These are phyloP conservation scores for Eucalyptus rudis DNA, from an alignment of 345 rosid genomes.

Conservation along the genomic window DNA sequence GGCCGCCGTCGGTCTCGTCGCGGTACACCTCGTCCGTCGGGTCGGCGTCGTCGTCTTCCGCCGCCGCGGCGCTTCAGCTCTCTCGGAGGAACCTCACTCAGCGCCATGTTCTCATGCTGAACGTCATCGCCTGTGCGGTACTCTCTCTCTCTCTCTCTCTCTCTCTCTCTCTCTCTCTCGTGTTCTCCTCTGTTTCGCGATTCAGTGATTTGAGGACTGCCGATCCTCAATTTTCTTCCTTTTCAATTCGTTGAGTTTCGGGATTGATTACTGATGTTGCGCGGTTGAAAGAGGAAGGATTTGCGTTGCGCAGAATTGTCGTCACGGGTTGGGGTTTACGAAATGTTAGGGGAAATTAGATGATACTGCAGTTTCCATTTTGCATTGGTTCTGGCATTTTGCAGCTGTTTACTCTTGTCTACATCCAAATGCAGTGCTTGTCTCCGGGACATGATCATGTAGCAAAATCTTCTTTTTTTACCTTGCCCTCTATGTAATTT, in stretches of 20 bases:
- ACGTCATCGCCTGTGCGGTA: conserved; percentile 58
- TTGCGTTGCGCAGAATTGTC: neutral
- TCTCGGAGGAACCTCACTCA: conserved; percentile 53
- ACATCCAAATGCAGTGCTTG: neutral
- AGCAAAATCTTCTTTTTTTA: neutral
- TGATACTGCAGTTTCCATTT: neutral
- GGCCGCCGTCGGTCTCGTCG: conserved; percentile 16
- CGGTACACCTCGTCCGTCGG: conserved; percentile 46
- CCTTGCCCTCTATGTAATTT: neutral
- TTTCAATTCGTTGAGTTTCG: neutral
- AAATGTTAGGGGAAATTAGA: neutral
- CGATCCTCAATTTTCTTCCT: neutral
- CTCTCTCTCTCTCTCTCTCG: no score
- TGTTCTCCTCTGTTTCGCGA: neutral
- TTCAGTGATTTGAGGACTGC: neutral
- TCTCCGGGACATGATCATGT: neutral
- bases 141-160: neutral
- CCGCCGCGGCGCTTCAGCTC: conserved; percentile 25
- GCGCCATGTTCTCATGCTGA: conserved; percentile 54
- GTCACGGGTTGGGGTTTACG: neutral
- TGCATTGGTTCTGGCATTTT: neutral
- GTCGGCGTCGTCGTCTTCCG: neutral
- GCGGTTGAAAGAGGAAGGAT: neutral
- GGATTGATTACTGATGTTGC: neutral
- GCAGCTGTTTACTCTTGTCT: neutral